Percentiles rank a stretch among this genome's conserved stretches.
These are phyloP conservation scores for Pseudogymnoascus sp. DNA, from an alignment of 2,329 filamentous ascomycete genomes.

Conservation along the genomic window DNA sequence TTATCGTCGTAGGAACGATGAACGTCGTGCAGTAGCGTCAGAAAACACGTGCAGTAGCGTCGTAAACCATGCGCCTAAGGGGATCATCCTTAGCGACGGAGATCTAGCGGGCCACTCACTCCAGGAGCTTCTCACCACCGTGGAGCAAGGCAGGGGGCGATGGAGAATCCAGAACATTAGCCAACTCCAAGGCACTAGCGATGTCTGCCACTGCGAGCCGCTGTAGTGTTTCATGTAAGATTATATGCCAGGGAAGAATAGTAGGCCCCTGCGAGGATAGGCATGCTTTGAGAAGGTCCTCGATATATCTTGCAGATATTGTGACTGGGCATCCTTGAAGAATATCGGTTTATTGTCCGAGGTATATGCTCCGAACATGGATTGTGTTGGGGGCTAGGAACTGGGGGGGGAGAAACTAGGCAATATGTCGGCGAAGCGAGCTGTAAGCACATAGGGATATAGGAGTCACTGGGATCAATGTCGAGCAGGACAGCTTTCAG, in stretches of 20 bases:
- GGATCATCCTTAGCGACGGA: too few relatives aligned
- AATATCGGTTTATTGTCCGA: not conserved
- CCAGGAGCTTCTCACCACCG: not conserved
- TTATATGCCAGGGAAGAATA: not conserved
- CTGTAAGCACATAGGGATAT: not conserved
- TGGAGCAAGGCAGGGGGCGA: not conserved
- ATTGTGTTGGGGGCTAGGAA: not conserved
- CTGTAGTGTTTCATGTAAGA: not conserved
- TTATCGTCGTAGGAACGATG: not conserved
- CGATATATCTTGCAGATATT: not conserved
- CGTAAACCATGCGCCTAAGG: too few relatives aligned
- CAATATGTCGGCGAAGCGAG: not conserved
- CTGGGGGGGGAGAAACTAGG: too few relatives aligned
- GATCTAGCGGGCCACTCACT: not conserved
- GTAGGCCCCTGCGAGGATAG: not conserved
- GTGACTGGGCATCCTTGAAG: not conserved
- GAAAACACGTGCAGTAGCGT: not conserved
- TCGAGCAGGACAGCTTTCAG: not conserved
- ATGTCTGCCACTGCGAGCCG: not conserved
- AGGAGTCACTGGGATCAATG: not conserved
- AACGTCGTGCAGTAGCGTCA: not conserved
- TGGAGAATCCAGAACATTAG: not conserved
- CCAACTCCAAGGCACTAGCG: not conserved
- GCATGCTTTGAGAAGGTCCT: not conserved
- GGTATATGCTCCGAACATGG: not conserved